phyloP scores from a whole-genome alignment of 1,284 basidiomycete genomes.

The Ceratobasidium theobromae region DNA sequence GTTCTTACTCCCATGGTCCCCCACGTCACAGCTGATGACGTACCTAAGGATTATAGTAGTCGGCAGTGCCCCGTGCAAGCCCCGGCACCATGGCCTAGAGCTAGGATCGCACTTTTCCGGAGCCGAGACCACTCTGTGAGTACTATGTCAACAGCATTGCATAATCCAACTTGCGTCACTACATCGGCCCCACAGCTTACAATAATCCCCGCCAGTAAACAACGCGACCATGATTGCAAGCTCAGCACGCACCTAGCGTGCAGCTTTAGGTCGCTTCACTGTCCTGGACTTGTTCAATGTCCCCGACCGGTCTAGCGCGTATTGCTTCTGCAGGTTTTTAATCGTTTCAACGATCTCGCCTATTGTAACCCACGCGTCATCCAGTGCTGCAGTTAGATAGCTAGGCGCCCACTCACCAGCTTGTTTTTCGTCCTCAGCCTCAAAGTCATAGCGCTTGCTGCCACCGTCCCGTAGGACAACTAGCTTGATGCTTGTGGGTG shows the following conservation, averaged over 20 bases:
- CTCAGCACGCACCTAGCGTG: conserved; percentile 1
- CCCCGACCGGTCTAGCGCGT: conserved; percentile 30
- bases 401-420: conserved; percentile 60
- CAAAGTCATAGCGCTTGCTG: conserved; percentile 95
- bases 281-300: conserved; percentile 29
- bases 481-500: conserved; percentile 82
- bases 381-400: conserved; percentile 29
- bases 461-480: conserved; percentile 68
- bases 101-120: conserved; percentile 2
- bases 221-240: neutral
- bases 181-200: conserved; percentile 17
- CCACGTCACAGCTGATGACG: neutral
- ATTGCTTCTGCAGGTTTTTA: conserved; percentile 53
- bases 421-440: conserved; percentile 82
- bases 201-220: neutral
- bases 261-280: conserved; percentile 23
- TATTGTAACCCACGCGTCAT: neutral
- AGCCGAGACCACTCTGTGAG: neutral
- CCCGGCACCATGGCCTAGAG: neutral
- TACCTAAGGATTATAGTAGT: neutral
- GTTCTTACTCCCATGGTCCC: neutral
- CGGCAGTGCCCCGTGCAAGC: neutral
- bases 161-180: conserved; percentile 32
- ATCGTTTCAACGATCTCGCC: conserved; percentile 69
- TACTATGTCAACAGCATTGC: conserved; percentile 22